Conservation (phyloP, 2,329 filamentous ascomycete genomes). For the Venturia carpophila region DNA sequence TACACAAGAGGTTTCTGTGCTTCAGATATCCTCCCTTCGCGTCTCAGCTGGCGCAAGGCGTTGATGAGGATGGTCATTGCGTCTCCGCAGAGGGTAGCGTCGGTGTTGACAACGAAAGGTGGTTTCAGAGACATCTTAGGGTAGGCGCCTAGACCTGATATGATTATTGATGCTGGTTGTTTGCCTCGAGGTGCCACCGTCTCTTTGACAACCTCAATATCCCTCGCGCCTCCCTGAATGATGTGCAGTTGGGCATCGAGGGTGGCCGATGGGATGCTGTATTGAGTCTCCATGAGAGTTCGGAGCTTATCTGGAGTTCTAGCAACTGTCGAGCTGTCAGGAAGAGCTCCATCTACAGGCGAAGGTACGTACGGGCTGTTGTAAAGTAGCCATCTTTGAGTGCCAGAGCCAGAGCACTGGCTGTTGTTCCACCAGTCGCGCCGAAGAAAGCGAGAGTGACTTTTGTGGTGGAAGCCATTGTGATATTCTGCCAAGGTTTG, state of each 20-base stretch:
- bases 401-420: constrained; percentile 37
- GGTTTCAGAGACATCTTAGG: constrained; percentile 24
- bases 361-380: constrained; percentile 30
- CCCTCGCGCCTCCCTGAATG: constrained; percentile 40
- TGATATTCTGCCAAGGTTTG: not conserved
- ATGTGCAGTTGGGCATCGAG: constrained; percentile 39
- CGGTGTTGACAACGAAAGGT: constrained; percentile 28
- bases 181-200: constrained; percentile 26
- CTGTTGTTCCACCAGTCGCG: constrained; percentile 43
- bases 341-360: not conserved
- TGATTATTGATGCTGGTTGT: constrained; percentile 37
- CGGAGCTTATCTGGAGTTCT: constrained; percentile 44
- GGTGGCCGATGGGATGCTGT: constrained; percentile 32
- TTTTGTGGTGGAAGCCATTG: constrained; percentile 8
- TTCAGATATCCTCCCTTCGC: constrained; percentile 8
- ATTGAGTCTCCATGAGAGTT: constrained; percentile 32
- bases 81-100: constrained; percentile 31
- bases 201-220: constrained; percentile 34
- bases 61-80: constrained; percentile 27
- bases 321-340: constrained; percentile 29
- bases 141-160: constrained; percentile 41
- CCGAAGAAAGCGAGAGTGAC: constrained; percentile 42
- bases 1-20: constrained; percentile 26
- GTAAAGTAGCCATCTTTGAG: constrained; percentile 39
- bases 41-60: constrained; percentile 25